These are phyloP conservation scores for Russula abietina DNA, from an alignment of 768 basidiomycete species.

Conservation along the genomic window DNA sequence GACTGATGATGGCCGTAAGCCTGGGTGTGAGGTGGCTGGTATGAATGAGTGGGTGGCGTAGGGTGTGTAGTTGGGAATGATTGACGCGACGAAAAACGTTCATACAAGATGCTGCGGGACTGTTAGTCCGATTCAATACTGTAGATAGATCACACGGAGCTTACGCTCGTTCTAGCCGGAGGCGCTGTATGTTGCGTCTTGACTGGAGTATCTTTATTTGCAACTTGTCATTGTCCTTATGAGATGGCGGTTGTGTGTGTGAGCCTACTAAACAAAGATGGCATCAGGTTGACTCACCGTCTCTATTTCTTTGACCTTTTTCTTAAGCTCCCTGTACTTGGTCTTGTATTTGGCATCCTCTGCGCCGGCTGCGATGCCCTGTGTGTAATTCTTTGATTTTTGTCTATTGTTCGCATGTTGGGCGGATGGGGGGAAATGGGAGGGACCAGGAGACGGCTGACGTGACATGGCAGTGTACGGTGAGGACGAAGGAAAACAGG, in stretches of 20 bases:
- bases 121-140: conserved; percentile 22
- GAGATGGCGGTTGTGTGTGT: not conserved
- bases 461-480: conserved; percentile 59
- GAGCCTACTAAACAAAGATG: conserved; percentile 4
- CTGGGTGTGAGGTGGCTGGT: conserved; percentile 25
- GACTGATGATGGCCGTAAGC: conserved; percentile 11
- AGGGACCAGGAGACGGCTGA: conserved; percentile 38
- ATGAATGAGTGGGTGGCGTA: conserved; percentile 27
- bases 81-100: conserved; percentile 52
- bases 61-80: conserved; percentile 28
- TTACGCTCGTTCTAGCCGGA: conserved; percentile 85
- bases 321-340: conserved; percentile 84
- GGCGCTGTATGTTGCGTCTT: conserved; percentile 76
- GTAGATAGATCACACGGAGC: conserved; percentile 33
- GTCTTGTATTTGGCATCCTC: conserved; percentile 83
- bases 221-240: conserved; percentile 83
- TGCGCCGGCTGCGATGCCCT: conserved; percentile 69
- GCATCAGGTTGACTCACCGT: conserved; percentile 42
- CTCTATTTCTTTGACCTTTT: conserved; percentile 85
- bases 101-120: conserved; percentile 61
- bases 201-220: conserved; percentile 74
- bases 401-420: conserved; percentile 28
- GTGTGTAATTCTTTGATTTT: conserved; percentile 44
- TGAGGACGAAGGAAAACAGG: conserved; percentile 30
- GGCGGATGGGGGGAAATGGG: conserved; percentile 25